Evolutionary conservation across 345 rosid species (phyloP).

Genomic region (Syzygium grande): DNA sequence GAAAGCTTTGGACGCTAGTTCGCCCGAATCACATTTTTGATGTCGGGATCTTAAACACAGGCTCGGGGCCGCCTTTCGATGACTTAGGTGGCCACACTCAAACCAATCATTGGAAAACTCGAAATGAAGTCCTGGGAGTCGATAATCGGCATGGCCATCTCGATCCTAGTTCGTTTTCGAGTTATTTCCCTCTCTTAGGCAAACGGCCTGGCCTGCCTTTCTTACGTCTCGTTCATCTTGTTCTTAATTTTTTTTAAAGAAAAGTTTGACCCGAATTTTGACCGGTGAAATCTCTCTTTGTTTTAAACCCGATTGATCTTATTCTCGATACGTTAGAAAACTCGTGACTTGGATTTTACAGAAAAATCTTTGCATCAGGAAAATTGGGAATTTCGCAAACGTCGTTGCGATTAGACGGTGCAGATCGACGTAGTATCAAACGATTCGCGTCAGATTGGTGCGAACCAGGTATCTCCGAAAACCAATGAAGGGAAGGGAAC

Average conservation of each 20-base stretch:
- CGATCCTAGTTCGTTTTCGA: not conserved
- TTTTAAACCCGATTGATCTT: not conserved
- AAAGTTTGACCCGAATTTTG: not conserved
- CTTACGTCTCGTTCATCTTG: not conserved
- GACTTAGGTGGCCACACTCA: not conserved
- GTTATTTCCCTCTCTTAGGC: not conserved
- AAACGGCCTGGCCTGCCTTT: not conserved
- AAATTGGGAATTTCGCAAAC: not conserved
- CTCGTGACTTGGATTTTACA: not conserved
- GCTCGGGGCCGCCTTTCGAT: not conserved
- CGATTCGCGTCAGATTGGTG: not conserved
- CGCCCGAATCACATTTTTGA: not conserved
- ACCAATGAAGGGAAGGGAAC: not conserved
- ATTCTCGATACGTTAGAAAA: not conserved
- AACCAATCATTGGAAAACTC: not conserved
- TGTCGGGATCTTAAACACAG: not conserved
- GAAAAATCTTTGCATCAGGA: not conserved
- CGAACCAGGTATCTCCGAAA: not conserved
- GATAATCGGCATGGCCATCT: not conserved
- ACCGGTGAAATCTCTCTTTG: not conserved
- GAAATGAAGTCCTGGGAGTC: not conserved
- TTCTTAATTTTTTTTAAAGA: not conserved
- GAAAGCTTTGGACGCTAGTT: not conserved
- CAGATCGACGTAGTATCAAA: not conserved
- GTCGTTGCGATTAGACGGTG: not conserved